Percentiles rank a stretch among this genome's conserved stretches.
phyloP scores from a whole-genome alignment of 352 stramenopile species.

The Phytophthora macrochlamydospora region DNA sequence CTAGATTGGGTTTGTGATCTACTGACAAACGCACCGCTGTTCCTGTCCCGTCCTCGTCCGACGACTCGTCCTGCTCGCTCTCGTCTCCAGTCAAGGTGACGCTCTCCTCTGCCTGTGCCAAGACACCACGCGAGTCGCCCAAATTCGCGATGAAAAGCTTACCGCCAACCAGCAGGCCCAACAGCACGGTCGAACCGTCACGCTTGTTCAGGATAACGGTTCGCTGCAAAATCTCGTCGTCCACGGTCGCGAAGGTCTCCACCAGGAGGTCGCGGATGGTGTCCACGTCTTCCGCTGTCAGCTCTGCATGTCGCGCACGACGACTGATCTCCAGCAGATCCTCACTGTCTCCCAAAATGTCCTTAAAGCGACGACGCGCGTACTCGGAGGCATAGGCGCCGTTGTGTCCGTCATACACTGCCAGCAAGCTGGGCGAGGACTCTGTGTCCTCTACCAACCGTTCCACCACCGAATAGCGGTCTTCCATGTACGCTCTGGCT shows the following conservation, averaged over 20 bases:
- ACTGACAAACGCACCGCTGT: slow-evolving; percentile 65
- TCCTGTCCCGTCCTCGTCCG: slow-evolving; percentile 13
- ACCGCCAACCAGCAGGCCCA: slow-evolving; percentile 69
- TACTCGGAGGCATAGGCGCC: slow-evolving; percentile 72
- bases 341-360: slow-evolving; percentile 55
- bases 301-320: slow-evolving; percentile 28
- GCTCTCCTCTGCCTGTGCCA: slow-evolving; percentile 38
- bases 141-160: slow-evolving; percentile 84
- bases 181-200: slow-evolving; percentile 75
- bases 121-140: slow-evolving; percentile 75
- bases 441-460: slow-evolving; percentile 50
- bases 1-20: slow-evolving; percentile 79
- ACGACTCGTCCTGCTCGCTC: slow-evolving; percentile 19
- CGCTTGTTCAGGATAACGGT: slow-evolving; percentile 74
- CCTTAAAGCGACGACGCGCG: slow-evolving; percentile 59
- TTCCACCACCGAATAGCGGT: slow-evolving; percentile 69
- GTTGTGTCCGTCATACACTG: slow-evolving; percentile 82
- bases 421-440: slow-evolving; percentile 58
- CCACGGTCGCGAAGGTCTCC: slow-evolving; percentile 62
- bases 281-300: slow-evolving; percentile 55
- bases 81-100: slow-evolving; percentile 11
- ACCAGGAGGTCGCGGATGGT: slow-evolving; percentile 55
- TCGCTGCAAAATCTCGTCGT: slow-evolving; percentile 74
- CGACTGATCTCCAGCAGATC: slow-evolving; percentile 55
- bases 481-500: slow-evolving; percentile 81